Evolutionary conservation across 768 basidiomycete species (phyloP), one percentile per base, ranked within the genome.

Genomic region (Mycena latifolia): DNA sequence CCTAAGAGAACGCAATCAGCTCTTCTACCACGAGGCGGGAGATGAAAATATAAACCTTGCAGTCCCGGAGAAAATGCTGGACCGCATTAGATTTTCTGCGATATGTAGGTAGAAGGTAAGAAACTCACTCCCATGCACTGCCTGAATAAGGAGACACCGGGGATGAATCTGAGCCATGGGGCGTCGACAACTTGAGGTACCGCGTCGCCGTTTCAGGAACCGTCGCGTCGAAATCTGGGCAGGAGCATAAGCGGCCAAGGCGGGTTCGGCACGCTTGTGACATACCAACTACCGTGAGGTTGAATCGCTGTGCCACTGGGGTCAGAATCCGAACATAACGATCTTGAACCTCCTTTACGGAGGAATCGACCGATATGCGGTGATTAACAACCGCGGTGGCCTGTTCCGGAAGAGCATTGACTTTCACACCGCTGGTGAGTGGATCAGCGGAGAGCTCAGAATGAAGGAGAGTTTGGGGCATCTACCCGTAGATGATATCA

Each of bases 371-470:
- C 12, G 82, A 79, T 45, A 87, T 78, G 6, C 86, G 83, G 66
- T 86, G 84, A 66, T 87, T 86, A 24, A 86, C 74, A 35, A 86
- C 71, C 0, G 81, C 84, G 51, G 71, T 79, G 2, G 78, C 84
- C 27, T 75, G 76, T 70, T 88, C 88, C 2, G 88, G 88, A 33
- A 89, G 79, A 24, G 87, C 87, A 61, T 89, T 89, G 20, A 78
- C 76, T 68, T 86, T 86, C 47, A 83, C 77, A 17, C 80, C 81
- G 6, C 61, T 62, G 52, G 17, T n/a, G 48, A 3, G 33, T 17
- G 25, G 25, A 18, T 28, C 17, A 41, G 25, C 11, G 22, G 20
- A 29, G 25, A n/a, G n/a, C 20, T 35, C 22, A 8, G 20, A 45
- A 5, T 9, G 9, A 41, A 46, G 5, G 14, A 6, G 9, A 5